These are phyloP conservation scores for Exophiala mesophila DNA, from an alignment of 2,329 filamentous ascomycete species.

Conservation along the genomic window DNA sequence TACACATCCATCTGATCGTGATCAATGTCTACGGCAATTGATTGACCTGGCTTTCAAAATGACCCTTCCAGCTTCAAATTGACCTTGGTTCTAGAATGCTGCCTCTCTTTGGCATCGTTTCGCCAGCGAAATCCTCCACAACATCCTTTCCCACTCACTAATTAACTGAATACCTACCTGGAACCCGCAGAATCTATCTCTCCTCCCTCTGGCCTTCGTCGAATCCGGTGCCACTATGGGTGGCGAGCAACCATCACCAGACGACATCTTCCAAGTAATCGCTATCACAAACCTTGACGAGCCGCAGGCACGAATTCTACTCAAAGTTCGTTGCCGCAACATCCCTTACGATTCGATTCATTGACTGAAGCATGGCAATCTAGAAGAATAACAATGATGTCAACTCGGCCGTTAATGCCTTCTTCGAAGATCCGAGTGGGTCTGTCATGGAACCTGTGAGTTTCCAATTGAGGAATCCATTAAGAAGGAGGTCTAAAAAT, in stretches of 20 bases:
- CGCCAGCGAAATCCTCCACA: no score
- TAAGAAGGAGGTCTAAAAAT: conserved; percentile 1
- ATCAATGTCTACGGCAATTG: no score
- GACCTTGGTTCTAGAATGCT: no score
- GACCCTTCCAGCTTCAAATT: no score
- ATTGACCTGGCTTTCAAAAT: no score
- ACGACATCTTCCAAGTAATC: conserved; percentile 16
- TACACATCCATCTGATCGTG: no score
- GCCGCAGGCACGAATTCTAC: conserved; percentile 13
- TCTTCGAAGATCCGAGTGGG: conserved; percentile 39
- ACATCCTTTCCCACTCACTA: no score
- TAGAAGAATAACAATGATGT: conserved; percentile 43
- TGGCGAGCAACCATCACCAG: conserved; percentile 10
- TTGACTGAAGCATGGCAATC: not conserved
- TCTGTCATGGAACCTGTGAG: conserved; percentile 14
- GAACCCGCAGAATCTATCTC: no score
- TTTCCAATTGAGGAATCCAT: not conserved
- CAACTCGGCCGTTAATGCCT: conserved; percentile 44
- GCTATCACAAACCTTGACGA: conserved; percentile 16
- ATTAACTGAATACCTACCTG: no score
- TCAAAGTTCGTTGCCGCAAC: conserved; percentile 10
- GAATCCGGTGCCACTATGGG: no score
- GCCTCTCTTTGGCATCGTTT: no score
- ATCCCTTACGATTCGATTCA: not conserved
- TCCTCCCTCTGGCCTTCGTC: no score